A percentile compares a stretch with the other conserved stretches of the same genome.
These are phyloP conservation scores for Ceratobasidium sp. DNA, from an alignment of 1,284 basidiomycete genomes.

Conservation along the genomic window DNA sequence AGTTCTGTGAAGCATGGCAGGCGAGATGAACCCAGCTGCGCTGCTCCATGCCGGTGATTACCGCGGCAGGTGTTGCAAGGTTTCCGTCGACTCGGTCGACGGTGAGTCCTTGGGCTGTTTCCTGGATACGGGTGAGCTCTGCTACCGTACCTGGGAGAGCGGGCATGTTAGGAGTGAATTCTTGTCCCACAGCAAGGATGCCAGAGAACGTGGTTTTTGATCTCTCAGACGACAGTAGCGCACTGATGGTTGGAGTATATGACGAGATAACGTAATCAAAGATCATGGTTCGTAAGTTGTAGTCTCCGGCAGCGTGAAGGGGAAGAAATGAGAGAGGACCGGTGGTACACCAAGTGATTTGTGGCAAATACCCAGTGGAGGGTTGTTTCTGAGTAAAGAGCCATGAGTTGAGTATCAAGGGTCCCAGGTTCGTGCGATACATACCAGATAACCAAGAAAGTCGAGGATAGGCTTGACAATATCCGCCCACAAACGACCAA, in stretches of 20 bases:
- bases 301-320: slow-evolving; percentile 13
- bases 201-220: background rate
- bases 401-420: too few species aligned
- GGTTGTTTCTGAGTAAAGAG: too few species aligned
- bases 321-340: slow-evolving; percentile 20
- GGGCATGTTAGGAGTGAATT: background rate
- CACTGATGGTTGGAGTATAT: slow-evolving; percentile 5
- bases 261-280: slow-evolving; percentile 22
- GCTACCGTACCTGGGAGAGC: background rate
- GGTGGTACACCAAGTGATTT: slow-evolving; percentile 19
- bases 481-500: background rate
- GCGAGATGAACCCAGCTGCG: slow-evolving; percentile 29
- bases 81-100: background rate
- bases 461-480: slow-evolving; percentile 7
- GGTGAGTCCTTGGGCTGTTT: background rate
- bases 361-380: too few species aligned
- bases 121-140: too few species aligned
- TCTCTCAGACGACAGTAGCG: background rate
- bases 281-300: background rate
- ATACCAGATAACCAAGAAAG: background rate
- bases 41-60: background rate
- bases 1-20: slow-evolving; percentile 8
- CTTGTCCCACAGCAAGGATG: slow-evolving; percentile 4
- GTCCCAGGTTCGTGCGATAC: too few species aligned
- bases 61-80: background rate